These are phyloP conservation scores for Botrytis fragariae DNA, from an alignment of 2,329 filamentous ascomycete genomes.

Conservation along the genomic window DNA sequence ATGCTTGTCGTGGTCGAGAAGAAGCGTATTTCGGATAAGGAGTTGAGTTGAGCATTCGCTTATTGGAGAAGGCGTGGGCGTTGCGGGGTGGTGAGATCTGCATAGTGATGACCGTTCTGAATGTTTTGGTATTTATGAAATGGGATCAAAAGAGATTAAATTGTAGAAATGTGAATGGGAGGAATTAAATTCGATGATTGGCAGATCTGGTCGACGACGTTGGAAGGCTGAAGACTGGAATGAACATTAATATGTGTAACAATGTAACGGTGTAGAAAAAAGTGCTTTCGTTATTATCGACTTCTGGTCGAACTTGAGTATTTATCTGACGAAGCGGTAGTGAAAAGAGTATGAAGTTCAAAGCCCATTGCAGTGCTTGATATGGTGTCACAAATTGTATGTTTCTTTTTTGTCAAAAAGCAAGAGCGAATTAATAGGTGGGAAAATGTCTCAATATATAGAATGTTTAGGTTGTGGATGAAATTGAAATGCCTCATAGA, in stretches of 20 bases:
- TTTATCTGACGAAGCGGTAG: conserved; percentile 15
- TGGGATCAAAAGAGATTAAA: not conserved
- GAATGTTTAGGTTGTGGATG: not conserved
- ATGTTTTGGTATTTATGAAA: not conserved
- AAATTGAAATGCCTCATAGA: conserved; percentile 17
- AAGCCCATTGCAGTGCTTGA: conserved; percentile 17
- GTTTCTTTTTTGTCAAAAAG: not conserved
- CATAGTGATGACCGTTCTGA: conserved; percentile 14
- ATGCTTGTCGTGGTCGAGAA: conserved; percentile 13
- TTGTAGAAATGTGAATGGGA: not conserved
- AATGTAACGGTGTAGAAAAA: conserved; percentile 17
- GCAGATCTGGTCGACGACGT: conserved; percentile 2
- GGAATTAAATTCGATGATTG: not conserved
- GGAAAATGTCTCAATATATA: conserved; percentile 22
- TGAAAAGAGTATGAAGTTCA: conserved; percentile 6
- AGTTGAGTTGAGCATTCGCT: conserved; percentile 11
- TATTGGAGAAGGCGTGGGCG: conserved; percentile 16
- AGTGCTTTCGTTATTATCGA: conserved; percentile 19
- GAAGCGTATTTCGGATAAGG: conserved; percentile 12
- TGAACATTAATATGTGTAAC: conserved; percentile 19
- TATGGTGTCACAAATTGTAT: not conserved
- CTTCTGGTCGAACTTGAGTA: conserved; percentile 10
- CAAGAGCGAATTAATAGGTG: not conserved
- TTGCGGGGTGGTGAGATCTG: conserved; percentile 22
- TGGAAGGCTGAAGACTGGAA: conserved; percentile 15